phyloP scores from a whole-genome alignment of 2,329 filamentous ascomycete species.

The Alternaria triticimaculans region DNA sequence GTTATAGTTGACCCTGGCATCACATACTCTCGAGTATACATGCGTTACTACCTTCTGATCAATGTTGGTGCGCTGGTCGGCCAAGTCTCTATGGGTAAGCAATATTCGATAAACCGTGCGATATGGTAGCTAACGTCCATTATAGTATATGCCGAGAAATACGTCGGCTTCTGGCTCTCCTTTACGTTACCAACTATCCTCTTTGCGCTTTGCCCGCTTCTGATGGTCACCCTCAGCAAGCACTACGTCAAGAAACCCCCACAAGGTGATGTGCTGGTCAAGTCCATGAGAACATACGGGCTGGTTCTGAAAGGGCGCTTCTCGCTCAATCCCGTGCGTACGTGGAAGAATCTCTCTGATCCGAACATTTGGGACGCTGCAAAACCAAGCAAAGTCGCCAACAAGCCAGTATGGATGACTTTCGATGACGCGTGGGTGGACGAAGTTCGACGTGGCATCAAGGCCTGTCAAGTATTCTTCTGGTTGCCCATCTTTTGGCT shows the following conservation, averaged over 20 bases:
- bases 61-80: conserved; percentile 69
- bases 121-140: not conserved
- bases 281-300: conserved; percentile 66
- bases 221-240: conserved; percentile 50
- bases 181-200: conserved; percentile 70
- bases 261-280: conserved; percentile 75
- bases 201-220: conserved; percentile 66
- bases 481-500: conserved; percentile 57
- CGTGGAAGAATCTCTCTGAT: conserved; percentile 56
- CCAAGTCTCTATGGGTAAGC: conserved; percentile 64
- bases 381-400: conserved; percentile 66
- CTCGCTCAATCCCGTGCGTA: conserved; percentile 63
- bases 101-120: not conserved
- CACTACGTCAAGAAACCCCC: conserved; percentile 57
- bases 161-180: conserved; percentile 75
- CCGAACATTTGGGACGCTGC: conserved; percentile 53
- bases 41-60: conserved; percentile 75
- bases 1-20: conserved; percentile 72
- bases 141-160: conserved; percentile 72
- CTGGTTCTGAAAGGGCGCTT: conserved; percentile 67
- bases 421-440: conserved; percentile 84
- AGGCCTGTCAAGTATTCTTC: conserved; percentile 54
- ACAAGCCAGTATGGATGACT: conserved; percentile 74
- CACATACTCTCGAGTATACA: conserved; percentile 70
- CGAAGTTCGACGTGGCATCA: conserved; percentile 34